Base-by-base conservation (phyloP, 2,329 filamentous ascomycete species). In the Bipolaris zeicola region DNA sequence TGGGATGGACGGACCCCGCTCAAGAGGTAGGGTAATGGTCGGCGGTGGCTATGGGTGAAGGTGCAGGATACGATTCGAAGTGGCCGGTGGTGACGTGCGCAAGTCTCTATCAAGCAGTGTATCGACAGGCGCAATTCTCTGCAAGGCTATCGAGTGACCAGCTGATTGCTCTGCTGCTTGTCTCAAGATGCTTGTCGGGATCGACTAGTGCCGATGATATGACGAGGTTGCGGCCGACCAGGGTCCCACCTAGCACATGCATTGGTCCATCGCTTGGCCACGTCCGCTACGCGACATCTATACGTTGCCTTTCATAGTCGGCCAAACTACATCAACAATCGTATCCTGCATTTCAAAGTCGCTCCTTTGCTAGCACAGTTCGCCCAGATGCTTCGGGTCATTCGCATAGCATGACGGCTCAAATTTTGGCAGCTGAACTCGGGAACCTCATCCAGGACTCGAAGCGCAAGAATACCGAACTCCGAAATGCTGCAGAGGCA, bases 401-500 rank as follows among this genome's bases (percentile, higher is more conserved):
- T 50, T 44, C 49, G 57, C 57, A 53, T 61, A 88, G 80, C 70
- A 96, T 96, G 92, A 96, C 92, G 77, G 89, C 92, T 70, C 91
- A 96, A 84, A 88, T 96, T 71, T 85, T 97, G 70, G 87, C 89
- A 72, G 88, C 90, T 56, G 93, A 97, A 84, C 86, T 97, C 76
- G 86, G 89, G 71, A 96, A 91, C 79, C 86, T 97, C 75, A 89
- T 96, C 69, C 91, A 96, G 77, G 95, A 99, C 81, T 95, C 93
- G 74, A 98, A 96, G 79, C 87, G 94, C 70, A 98, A 96, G 79
- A 89, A 97, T 77, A 87, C 89, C 66, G 95, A 98, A 70, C 83
- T 99, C 50, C 87, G 90, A 80, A 90, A 90, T 83, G 92, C 95
- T 48, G 92, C 95, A 26, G 95, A 99, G 73, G 96, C 93, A 77